phyloP scores from a whole-genome alignment of 2,329 filamentous ascomycete species.

The Colletotrichum tabaci region DNA sequence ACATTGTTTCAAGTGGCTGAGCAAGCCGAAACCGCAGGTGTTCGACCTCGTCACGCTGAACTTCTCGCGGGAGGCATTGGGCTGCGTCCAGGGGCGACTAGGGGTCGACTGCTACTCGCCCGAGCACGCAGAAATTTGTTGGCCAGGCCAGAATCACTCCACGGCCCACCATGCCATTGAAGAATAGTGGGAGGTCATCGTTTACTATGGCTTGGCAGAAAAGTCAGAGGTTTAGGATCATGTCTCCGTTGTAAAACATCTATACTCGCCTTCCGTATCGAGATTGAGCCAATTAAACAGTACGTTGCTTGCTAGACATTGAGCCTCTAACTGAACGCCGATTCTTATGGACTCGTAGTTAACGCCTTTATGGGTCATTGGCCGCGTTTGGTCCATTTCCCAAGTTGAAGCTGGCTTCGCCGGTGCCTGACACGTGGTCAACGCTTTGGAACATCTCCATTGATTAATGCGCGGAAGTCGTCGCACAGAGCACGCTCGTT shows the following conservation, averaged over 20 bases:
- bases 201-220: no score
- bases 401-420: background rate
- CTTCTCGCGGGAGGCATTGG: background rate
- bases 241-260: no score
- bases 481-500: constrained; percentile 59
- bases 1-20: background rate
- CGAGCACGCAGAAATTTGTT: background rate
- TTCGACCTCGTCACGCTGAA: background rate
- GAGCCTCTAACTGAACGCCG: no score
- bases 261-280: no score
- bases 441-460: background rate
- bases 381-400: background rate
- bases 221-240: no score
- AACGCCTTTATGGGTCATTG: no score
- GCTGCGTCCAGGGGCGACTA: background rate
- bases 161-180: background rate
- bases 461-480: constrained; percentile 8
- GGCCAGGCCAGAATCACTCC: background rate
- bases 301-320: no score
- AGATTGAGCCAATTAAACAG: no score
- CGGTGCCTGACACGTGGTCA: background rate
- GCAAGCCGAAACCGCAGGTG: background rate
- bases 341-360: no score
- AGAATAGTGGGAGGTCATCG: background rate
- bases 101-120: background rate